Conservation (phyloP, 345 rosid genomes). For the Murraya paniculata region DNA sequence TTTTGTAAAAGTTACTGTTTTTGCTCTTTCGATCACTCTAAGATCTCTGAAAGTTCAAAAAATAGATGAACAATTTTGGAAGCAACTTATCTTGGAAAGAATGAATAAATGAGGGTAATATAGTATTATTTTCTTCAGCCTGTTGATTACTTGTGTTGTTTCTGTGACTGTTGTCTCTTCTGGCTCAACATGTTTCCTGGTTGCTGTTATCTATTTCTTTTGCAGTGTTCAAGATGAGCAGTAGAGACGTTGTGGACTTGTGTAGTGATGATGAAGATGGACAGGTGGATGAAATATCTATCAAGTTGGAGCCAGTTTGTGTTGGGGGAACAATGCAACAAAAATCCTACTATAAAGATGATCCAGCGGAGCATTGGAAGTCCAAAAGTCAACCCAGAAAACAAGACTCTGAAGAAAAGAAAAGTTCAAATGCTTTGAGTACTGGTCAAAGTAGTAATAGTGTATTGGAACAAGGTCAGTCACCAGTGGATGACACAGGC, state of each 20-base stretch:
- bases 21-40: too few relatives aligned
- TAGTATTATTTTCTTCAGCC: background rate
- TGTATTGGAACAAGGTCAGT: slow-evolving; percentile 64
- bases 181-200: background rate
- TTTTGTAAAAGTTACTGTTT: too few relatives aligned
- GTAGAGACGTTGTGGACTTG: slow-evolving; percentile 26
- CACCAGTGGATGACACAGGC: slow-evolving; percentile 65
- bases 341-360: slow-evolving; percentile 8
- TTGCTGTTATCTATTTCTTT: slow-evolving; percentile 8
- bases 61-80: background rate
- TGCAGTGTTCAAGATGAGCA: slow-evolving; percentile 33
- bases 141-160: background rate
- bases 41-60: too few relatives aligned
- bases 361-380: slow-evolving; percentile 15
- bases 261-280: slow-evolving; percentile 30
- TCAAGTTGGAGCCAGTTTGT: slow-evolving; percentile 47
- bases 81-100: background rate
- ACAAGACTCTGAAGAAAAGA: slow-evolving; percentile 57
- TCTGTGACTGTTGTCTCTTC: background rate
- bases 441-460: slow-evolving; percentile 55
- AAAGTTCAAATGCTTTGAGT: slow-evolving; percentile 45
- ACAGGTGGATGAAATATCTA: slow-evolving; percentile 34
- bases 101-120: background rate
- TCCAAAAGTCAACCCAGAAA: slow-evolving; percentile 23
- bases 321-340: slow-evolving; percentile 20